Conservation (phyloP, 306 rosid species). For the Inga oerstediana region DNA sequence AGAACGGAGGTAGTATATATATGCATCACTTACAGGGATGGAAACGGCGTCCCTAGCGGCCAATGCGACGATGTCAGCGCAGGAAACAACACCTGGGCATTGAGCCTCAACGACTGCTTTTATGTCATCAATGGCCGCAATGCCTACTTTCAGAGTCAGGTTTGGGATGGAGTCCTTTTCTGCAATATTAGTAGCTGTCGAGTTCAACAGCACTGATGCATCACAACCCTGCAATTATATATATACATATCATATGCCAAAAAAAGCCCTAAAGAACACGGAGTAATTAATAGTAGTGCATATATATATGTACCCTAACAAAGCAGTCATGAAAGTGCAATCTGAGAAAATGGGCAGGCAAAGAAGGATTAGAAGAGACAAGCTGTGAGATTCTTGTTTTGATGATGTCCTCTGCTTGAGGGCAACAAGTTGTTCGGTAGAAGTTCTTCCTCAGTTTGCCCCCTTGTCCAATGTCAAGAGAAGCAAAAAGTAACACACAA, state of each 20-base stretch:
- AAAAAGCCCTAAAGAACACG: neutral
- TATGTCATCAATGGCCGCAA: conserved; percentile 58
- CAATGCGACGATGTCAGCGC: conserved; percentile 64
- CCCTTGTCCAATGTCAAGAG: conserved; percentile 43
- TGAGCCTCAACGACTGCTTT: conserved; percentile 45
- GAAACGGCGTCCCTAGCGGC: conserved; percentile 62
- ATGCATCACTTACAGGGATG: neutral
- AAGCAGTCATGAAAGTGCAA: conserved; percentile 75
- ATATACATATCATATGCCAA: neutral
- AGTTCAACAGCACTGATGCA: conserved; percentile 55
- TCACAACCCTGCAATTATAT: conserved; percentile 55
- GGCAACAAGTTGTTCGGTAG: conserved; percentile 42
- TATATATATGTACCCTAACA: conserved; percentile 47
- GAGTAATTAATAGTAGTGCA: neutral
- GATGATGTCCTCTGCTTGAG: conserved; percentile 50
- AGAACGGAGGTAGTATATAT: too few species aligned
- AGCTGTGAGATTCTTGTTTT: conserved; percentile 29
- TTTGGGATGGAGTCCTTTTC: conserved; percentile 56
- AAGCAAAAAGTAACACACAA: conserved; percentile 26
- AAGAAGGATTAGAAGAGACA: conserved; percentile 41
- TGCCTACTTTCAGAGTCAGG: conserved; percentile 40
- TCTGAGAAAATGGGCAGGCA: conserved; percentile 58
- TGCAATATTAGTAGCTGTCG: conserved; percentile 40
- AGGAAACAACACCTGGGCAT: conserved; percentile 58
- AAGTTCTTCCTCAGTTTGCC: conserved; percentile 48